Base-by-base conservation (phyloP, 805 yeast genomes). In the Metschnikowia colocasiae region DNA sequence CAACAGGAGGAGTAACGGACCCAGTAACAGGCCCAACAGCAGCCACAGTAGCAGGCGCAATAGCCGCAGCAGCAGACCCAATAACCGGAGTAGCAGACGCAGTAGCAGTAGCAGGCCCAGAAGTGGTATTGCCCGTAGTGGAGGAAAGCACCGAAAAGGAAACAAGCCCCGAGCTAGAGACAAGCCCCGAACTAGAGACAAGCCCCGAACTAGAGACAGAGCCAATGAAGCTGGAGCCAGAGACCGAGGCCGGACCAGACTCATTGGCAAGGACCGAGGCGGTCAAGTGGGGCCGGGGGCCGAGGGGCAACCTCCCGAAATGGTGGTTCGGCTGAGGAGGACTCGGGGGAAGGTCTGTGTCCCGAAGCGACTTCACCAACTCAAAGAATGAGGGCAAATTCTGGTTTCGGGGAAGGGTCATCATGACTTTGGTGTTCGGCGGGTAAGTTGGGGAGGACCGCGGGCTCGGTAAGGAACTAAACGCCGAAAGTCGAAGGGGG, bases 321-420 rank as follows among this genome's bases (percentile, higher is more conserved):
- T 12, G 23, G 8, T 38, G 30, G 16, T 8, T 18, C 6, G 12
- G 13, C 7, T 6, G 25, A 12, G 22, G 23, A 13, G 16, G 10
- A 8, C 15, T 13, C 25, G 42, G 27, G 13, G 26, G 23, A 15
- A 13, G 7, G 8, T 39, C 42, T 4, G 26, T 6, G 16, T 39
- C 42, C 20, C 19, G 30, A 22, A 53, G 44, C 3, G 55, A 51
- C 16, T 41, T 40, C 38, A 55, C 31, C 45, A 55, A 45, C 40
- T 55, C 58, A 10, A 34, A 25, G 39, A 53, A 55, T 7, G 58
- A 52, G 23, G 58, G 58, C 31, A 55, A 49, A 23, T 40, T 15
- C 16, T 30, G 36, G 20, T 16, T 13, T 30, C 43, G 43, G 36
- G 36, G 43, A 40, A 40, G 20, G 43, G 36, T 32, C 43, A 40